These are phyloP conservation scores for Acanthamoeba rhysodes DNA, from an alignment of 208 protist species.

Conservation along the genomic window DNA sequence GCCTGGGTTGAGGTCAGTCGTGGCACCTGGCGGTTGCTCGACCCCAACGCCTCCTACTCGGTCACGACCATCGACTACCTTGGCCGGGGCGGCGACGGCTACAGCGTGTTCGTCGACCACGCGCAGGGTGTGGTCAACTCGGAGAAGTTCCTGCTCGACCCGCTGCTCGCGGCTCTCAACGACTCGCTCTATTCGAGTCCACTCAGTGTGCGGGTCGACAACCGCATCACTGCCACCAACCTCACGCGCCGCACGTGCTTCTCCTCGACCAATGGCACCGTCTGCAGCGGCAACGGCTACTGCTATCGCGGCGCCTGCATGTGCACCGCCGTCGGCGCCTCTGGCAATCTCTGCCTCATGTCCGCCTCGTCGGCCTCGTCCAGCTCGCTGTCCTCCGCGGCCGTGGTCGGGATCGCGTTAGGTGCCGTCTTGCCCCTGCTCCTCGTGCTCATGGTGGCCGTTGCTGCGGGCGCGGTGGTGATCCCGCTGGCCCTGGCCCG, in stretches of 20 bases:
- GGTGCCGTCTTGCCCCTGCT: not conserved
- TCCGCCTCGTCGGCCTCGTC: not conserved
- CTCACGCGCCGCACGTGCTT: not conserved
- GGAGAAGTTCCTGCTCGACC: not conserved
- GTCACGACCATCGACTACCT: slow-evolving; percentile 40
- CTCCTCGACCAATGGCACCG: not conserved
- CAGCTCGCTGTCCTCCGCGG: not conserved
- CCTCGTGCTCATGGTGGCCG: not conserved
- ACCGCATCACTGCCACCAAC: not conserved
- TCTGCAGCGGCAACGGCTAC: not conserved
- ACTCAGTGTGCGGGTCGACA: not conserved
- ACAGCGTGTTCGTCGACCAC: not conserved
- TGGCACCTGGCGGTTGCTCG: not conserved
- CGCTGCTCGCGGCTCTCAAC: not conserved
- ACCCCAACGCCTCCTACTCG: not conserved
- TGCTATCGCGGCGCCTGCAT: not conserved
- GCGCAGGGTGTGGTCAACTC: not conserved
- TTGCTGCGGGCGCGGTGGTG: no score
- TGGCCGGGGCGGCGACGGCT: not conserved
- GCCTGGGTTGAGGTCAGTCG: not conserved
- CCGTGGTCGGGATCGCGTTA: not conserved
- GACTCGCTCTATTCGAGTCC: slow-evolving; percentile 82
- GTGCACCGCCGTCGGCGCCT: not conserved
- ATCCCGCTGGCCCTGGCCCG: not conserved
- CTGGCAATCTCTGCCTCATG: not conserved